Evolutionary conservation across 179 eudicot species (phyloP), one percentile per base, ranked within the genome.

Genomic region (Silene vulgaris): DNA sequence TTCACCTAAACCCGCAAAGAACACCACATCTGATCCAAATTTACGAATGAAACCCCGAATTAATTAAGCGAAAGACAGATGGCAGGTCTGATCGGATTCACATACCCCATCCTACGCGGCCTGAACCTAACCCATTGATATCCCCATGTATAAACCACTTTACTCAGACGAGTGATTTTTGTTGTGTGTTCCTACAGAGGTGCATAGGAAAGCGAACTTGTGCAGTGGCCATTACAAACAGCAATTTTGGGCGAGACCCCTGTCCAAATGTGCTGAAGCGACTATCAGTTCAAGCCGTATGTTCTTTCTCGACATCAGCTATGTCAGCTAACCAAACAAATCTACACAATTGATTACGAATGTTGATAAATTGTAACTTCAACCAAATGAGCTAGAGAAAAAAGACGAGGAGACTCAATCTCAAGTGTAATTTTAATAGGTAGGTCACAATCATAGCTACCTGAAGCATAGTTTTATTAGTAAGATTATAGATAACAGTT

Each of bases 221-320:
- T 81, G 81, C 87, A 19, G 97, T 96, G 80, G 60, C 89, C 60
- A 87, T 96, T 85, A 81, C 96, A 68, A 93, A 87, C 83, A 85
- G 87, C 73, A 87, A 88, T 77, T 95, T 95, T 30, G 92, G 90
- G 71, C 80, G 80, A 61, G 99, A 93, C 80, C 99, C 99, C n/a
- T 96, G 99, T 84, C 99, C 95, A 0, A 86, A 90, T 74, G 90
- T 87, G 64, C 69, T 96, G 83, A 93, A 96, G 86, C 88, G 97
- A 72, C 75, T 96, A 65, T 85, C 96, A 20, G 99, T 96, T 14
- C 94, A 96, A 84, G 99, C 96, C 3, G 59, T 85, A 60, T 95
- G 99, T 69, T 83, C 89, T 29, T 87, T 87, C 43, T 35, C 35
- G 3, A 56, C 75, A 40, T 79, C 84, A 67, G 29, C 82, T 16